Evolutionary conservation across 2,329 filamentous ascomycete species (phyloP).

Genomic region (Cryphonectria naterciae): DNA sequence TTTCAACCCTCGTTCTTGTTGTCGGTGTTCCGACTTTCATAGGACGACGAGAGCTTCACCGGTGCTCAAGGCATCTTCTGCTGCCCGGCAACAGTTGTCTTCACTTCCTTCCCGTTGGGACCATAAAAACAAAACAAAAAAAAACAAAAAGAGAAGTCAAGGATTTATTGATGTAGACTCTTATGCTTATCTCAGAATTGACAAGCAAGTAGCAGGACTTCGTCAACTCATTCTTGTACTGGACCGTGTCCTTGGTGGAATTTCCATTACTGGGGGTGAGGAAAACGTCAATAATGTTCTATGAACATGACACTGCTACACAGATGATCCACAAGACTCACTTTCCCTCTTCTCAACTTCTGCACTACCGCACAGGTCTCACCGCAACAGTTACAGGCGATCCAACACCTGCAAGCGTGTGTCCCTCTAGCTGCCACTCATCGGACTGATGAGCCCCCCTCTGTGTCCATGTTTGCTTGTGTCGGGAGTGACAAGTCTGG

Average conservation of each 20-base stretch:
- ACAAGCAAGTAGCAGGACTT: not conserved
- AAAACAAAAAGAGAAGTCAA: too few relatives aligned
- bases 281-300: not conserved
- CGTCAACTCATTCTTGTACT: not conserved
- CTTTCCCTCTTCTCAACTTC: not conserved
- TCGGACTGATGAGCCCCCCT: not conserved
- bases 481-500: constrained; percentile 1
- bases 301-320: not conserved
- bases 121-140: too few relatives aligned
- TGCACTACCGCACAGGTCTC: not conserved
- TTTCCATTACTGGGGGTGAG: not conserved
- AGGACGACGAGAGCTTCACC: not conserved
- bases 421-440: not conserved
- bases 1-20: not conserved
- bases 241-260: not conserved
- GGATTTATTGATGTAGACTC: not conserved
- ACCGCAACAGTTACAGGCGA: not conserved
- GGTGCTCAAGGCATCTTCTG: not conserved
- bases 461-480: constrained; percentile 8
- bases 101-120: not conserved
- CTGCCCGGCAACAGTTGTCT: not conserved
- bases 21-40: not conserved
- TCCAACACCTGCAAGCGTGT: not conserved
- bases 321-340: not conserved
- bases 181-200: not conserved